Conservation (phyloP, 2,329 filamentous ascomycete genomes). For the Teratosphaeria zuluensis region DNA sequence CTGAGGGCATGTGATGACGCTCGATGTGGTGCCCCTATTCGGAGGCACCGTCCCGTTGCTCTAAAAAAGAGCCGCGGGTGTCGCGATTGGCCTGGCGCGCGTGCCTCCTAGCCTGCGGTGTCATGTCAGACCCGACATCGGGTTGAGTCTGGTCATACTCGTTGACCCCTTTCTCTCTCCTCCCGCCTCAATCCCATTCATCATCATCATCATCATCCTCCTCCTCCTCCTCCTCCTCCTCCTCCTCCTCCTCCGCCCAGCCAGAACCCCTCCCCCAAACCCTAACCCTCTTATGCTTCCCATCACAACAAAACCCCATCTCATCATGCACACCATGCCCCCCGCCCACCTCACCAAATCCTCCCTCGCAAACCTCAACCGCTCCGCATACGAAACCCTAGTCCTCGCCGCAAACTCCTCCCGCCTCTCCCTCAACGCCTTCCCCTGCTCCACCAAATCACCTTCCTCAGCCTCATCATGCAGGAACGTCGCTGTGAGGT, state of each 20-base stretch:
- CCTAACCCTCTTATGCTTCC: background rate
- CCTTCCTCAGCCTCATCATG: background rate
- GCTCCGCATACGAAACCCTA: background rate
- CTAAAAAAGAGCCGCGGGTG: too few species aligned
- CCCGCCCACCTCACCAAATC: background rate
- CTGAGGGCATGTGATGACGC: too few species aligned
- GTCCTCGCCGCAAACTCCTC: background rate
- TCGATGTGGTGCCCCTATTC: too few species aligned
- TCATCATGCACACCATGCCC: background rate
- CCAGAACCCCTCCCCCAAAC: slow-evolving; percentile 8
- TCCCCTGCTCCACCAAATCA: background rate
- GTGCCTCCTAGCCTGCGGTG: too few species aligned
- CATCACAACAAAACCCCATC: background rate
- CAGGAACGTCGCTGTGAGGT: background rate
- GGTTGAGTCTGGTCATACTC: too few species aligned
- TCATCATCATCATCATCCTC: slow-evolving; percentile 26
- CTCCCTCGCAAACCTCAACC: background rate
- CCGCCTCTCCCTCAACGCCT: background rate
- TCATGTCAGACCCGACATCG: too few species aligned
- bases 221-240: slow-evolving; percentile 24
- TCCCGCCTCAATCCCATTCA: slow-evolving; percentile 31
- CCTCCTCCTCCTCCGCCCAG: slow-evolving; percentile 29
- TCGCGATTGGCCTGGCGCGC: too few species aligned
- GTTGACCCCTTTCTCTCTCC: slow-evolving; percentile 21
- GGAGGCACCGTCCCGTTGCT: too few species aligned